These are phyloP conservation scores for Chloropicon primus DNA, from an alignment of 139 green algal genomes.

Conservation along the genomic window DNA sequence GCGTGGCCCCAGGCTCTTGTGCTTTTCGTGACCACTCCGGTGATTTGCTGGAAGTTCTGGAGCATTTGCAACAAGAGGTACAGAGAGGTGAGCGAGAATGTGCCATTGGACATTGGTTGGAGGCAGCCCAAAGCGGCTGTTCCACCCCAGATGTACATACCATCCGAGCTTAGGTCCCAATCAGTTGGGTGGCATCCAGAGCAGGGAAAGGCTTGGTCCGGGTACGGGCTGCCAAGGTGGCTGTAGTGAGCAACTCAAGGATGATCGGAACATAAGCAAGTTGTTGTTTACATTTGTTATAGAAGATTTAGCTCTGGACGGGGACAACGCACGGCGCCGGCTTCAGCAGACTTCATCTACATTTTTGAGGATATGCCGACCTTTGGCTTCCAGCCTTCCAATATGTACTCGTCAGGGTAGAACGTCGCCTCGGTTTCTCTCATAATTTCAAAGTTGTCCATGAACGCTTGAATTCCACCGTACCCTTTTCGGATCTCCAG, in stretches of 20 bases:
- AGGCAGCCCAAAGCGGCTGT: background rate
- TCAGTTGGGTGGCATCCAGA: background rate
- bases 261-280: too few relatives aligned
- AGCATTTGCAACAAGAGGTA: background rate
- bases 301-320: too few relatives aligned
- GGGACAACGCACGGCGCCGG: too few relatives aligned
- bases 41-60: background rate
- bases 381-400: background rate
- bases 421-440: background rate
- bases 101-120: background rate
- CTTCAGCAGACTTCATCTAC: too few relatives aligned
- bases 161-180: background rate
- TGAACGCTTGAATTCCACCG: background rate
- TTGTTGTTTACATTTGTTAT: too few relatives aligned
- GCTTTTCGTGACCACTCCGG: background rate
- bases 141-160: background rate
- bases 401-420: background rate
- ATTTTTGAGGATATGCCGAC: background rate
- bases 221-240: background rate
- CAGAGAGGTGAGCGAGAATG: background rate
- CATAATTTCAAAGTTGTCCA: background rate
- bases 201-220: background rate
- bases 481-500: constrained; percentile 4
- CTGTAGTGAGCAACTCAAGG: too few relatives aligned
- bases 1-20: background rate